Conservation (phyloP, 495 filamentous ascomycete genomes). For the Annulohypoxylon stygium region DNA sequence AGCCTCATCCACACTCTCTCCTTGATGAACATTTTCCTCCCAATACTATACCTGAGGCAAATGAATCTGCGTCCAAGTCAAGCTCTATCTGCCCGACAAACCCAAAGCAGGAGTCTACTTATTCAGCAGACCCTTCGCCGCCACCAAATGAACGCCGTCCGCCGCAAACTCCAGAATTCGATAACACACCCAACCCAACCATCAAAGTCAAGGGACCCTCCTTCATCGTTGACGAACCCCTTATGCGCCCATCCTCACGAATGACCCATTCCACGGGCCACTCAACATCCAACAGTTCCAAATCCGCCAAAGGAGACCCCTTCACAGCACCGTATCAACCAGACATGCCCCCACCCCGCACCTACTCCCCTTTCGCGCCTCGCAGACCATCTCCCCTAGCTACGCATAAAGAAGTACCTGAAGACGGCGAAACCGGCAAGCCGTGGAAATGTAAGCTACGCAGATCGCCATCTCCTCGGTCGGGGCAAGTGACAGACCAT, state of each 20-base stretch:
- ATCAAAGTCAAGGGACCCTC: conserved; percentile 38
- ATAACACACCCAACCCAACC: conserved; percentile 15
- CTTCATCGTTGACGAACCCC: conserved; percentile 49
- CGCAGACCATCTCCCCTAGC: conserved; percentile 34
- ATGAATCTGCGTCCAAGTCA: neutral
- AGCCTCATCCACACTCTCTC: conserved; percentile 43
- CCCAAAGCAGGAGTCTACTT: neutral
- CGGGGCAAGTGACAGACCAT: conserved; percentile 25
- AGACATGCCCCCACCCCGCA: conserved; percentile 30
- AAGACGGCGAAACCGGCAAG: neutral
- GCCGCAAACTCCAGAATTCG: neutral
- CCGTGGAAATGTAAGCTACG: conserved; percentile 1
- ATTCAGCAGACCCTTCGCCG: neutral
- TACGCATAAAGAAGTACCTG: conserved; percentile 3
- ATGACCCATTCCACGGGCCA: conserved; percentile 1
- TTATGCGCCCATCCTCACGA: conserved; percentile 48
- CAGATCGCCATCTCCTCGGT: conserved; percentile 33
- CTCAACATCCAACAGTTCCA: conserved; percentile 16
- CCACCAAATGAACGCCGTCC: neutral
- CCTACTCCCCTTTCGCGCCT: conserved; percentile 44
- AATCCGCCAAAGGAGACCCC: neutral
- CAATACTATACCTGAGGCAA: neutral
- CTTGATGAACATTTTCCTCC: conserved; percentile 50
- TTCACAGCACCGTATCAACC: neutral
- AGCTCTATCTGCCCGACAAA: conserved; percentile 32